A percentile compares a stretch with the other conserved stretches of the same genome.
These are phyloP conservation scores for Tricharina praecox DNA, from an alignment of 495 filamentous ascomycete genomes.

Conservation along the genomic window DNA sequence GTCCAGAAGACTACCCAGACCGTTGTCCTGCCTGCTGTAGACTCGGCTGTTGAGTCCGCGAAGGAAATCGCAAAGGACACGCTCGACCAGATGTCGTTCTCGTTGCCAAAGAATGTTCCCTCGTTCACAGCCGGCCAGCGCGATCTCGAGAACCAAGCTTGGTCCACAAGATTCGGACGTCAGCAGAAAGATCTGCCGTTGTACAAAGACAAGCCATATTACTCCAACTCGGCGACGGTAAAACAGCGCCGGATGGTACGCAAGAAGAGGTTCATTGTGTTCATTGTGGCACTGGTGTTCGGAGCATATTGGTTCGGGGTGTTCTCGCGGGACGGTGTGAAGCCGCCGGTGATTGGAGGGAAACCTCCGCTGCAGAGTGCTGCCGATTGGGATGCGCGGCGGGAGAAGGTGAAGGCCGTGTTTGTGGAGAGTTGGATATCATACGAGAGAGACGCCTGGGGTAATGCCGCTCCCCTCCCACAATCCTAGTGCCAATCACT, in stretches of 20 bases:
- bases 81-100: slow-evolving; percentile 46
- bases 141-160: slow-evolving; percentile 49
- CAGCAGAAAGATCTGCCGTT: slow-evolving; percentile 57
- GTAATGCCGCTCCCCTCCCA: slow-evolving; percentile 34
- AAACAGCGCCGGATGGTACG: slow-evolving; percentile 30
- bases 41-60: slow-evolving; percentile 16
- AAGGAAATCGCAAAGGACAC: slow-evolving; percentile 15
- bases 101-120: slow-evolving; percentile 49
- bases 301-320: slow-evolving; percentile 43
- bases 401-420: slow-evolving; percentile 73
- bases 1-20: slow-evolving; percentile 26
- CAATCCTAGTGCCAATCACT: no score
- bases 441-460: slow-evolving; percentile 90
- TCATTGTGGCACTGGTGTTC: slow-evolving; percentile 34
- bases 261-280: slow-evolving; percentile 36
- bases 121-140: slow-evolving; percentile 53
- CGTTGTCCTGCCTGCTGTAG: slow-evolving; percentile 13
- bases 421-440: slow-evolving; percentile 82
- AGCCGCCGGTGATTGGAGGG: background rate
- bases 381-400: slow-evolving; percentile 56
- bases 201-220: slow-evolving; percentile 97
- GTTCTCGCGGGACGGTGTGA: slow-evolving; percentile 28
- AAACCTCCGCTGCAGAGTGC: background rate
- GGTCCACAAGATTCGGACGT: slow-evolving; percentile 42
- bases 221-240: slow-evolving; percentile 39